A percentile compares a stretch with the other conserved stretches of the same genome.
These are phyloP conservation scores for Tuber calosporum DNA, from an alignment of 495 filamentous ascomycete genomes.

Conservation along the genomic window DNA sequence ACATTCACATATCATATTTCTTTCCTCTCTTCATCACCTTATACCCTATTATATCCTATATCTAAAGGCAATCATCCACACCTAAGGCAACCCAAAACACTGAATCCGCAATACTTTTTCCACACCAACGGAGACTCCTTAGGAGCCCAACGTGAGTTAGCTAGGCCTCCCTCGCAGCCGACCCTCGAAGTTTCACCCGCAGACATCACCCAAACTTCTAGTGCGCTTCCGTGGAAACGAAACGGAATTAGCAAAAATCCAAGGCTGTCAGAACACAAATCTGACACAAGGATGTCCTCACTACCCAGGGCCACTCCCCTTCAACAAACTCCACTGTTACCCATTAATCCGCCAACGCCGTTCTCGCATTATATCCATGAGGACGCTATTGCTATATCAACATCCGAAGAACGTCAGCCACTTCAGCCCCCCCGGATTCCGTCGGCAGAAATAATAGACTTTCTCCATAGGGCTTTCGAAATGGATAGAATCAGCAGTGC, in stretches of 20 bases:
- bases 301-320: not conserved
- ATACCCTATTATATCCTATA: not conserved
- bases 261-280: not conserved
- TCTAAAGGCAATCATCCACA: not conserved
- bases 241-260: not conserved
- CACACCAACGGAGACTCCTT: not conserved
- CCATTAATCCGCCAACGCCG: not conserved
- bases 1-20: no score
- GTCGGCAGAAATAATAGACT: not conserved
- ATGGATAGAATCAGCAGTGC: conserved; percentile 14
- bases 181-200: not conserved
- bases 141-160: not conserved
- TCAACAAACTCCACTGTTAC: not conserved
- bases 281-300: not conserved
- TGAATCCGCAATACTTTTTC: not conserved
- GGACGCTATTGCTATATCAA: not conserved
- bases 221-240: not conserved
- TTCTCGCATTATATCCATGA: not conserved
- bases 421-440: not conserved
- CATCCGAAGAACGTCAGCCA: not conserved
- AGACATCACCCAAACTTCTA: not conserved
- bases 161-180: not conserved
- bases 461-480: not conserved
- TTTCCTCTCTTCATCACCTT: not conserved
- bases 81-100: not conserved